Evolutionary conservation across 257 asterid species (phyloP).

Genomic region (Nemophila menziesii): DNA sequence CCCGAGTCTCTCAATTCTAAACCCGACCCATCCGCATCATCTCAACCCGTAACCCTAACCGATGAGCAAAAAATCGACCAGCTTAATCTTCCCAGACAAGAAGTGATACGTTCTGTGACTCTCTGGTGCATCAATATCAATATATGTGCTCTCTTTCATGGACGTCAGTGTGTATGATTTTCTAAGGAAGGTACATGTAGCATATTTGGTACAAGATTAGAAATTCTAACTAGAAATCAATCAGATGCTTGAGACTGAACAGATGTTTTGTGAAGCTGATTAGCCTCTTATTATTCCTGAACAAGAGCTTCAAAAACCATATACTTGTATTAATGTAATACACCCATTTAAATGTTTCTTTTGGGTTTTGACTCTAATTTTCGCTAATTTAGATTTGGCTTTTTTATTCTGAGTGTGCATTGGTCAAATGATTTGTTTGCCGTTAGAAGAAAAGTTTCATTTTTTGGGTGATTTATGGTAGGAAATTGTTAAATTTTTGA

Average conservation of each 20-base stretch:
- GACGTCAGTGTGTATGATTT: too few species aligned
- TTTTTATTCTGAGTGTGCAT: too few species aligned
- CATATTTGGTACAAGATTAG: too few species aligned
- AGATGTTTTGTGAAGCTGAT: slow-evolving; percentile 84
- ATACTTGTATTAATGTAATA: slow-evolving; percentile 58
- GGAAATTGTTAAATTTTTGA: too few species aligned
- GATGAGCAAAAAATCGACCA: slow-evolving; percentile 62
- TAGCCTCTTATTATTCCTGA: slow-evolving; percentile 79
- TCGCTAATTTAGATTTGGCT: background rate
- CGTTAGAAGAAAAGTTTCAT: too few species aligned
- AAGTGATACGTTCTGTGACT: slow-evolving; percentile 87
- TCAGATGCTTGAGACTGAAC: slow-evolving; percentile 73
- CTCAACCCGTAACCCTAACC: slow-evolving; percentile 41
- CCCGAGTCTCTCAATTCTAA: slow-evolving; percentile 41
- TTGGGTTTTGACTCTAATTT: background rate
- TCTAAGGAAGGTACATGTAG: too few species aligned
- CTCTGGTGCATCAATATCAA: too few species aligned
- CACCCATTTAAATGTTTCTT: background rate
- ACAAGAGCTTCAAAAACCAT: slow-evolving; percentile 52
- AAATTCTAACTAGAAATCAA: slow-evolving; percentile 95
- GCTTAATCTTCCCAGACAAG: slow-evolving; percentile 57
- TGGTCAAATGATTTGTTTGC: too few species aligned
- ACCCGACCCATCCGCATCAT: slow-evolving; percentile 39
- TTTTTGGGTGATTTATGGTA: too few species aligned
- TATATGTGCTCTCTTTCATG: too few species aligned